A percentile compares a stretch with the other conserved stretches of the same genome.
Evolutionary conservation across 768 basidiomycete genomes (phyloP).

Genomic region (Calvatia gigantea): DNA sequence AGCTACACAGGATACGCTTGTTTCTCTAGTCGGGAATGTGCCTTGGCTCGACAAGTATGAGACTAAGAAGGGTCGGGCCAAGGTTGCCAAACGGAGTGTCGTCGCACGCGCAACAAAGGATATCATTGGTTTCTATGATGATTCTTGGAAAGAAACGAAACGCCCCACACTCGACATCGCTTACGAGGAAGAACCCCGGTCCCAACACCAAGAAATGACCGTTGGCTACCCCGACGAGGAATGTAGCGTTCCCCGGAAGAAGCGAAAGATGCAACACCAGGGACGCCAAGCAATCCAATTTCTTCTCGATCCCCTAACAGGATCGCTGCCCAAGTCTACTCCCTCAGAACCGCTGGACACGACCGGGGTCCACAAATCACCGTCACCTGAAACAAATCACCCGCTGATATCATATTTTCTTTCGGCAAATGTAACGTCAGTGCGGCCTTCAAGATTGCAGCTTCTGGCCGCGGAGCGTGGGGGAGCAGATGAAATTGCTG

Average conservation of each 20-base stretch:
- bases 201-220: background rate
- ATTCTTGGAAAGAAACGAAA: slow-evolving; percentile 29
- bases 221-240: slow-evolving; percentile 13
- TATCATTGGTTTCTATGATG: slow-evolving; percentile 64
- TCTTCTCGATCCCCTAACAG: slow-evolving; percentile 52
- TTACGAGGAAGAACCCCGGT: background rate
- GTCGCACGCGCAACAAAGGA: slow-evolving; percentile 70
- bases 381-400: slow-evolving; percentile 17
- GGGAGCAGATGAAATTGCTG: slow-evolving; percentile 49
- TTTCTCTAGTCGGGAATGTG: slow-evolving; percentile 56
- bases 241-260: slow-evolving; percentile 19
- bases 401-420: slow-evolving; percentile 54
- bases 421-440: slow-evolving; percentile 32
- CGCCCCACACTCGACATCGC: slow-evolving; percentile 19
- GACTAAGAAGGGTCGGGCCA: slow-evolving; percentile 49
- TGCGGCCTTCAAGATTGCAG: slow-evolving; percentile 62
- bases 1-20: slow-evolving; percentile 55
- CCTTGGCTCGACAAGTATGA: slow-evolving; percentile 70
- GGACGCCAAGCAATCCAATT: slow-evolving; percentile 50
- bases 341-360: slow-evolving; percentile 3
- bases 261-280: slow-evolving; percentile 27
- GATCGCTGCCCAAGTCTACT: slow-evolving; percentile 21
- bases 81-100: slow-evolving; percentile 57
- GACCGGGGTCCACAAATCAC: slow-evolving; percentile 8
- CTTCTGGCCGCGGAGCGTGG: slow-evolving; percentile 56